A percentile compares a stretch with the other conserved stretches of the same genome.
Evolutionary conservation across 1,139 yeast species (phyloP).

Genomic region (Blastobotrys apis): DNA sequence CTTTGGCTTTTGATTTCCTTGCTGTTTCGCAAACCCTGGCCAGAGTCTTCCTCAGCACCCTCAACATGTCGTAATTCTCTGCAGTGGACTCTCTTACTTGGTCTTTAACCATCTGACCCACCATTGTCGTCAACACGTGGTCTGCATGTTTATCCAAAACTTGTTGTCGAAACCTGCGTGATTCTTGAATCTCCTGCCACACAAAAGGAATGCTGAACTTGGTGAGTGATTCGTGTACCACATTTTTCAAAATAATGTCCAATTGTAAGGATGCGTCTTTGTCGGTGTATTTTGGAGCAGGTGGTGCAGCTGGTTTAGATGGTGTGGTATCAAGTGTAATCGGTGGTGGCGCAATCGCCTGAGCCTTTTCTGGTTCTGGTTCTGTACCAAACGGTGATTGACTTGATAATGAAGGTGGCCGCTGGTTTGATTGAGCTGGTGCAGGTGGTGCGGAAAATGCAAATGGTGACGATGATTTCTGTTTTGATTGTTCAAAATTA

Average conservation of each 20-base stretch:
- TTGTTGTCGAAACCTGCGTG: constrained; percentile 35
- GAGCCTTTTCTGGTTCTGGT: constrained; percentile 3
- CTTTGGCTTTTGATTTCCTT: constrained; percentile 20
- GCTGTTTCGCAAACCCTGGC: constrained; percentile 22
- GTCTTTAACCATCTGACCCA: constrained; percentile 51
- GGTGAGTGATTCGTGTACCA: constrained; percentile 22
- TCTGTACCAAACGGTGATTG: too few relatives aligned
- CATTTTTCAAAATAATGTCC: constrained; percentile 26
- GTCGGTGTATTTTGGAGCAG: constrained; percentile 17
- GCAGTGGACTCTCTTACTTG: constrained; percentile 45
- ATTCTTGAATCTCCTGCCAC: constrained; percentile 35
- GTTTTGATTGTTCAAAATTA: too few relatives aligned
- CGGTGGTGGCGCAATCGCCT: constrained; percentile 6
- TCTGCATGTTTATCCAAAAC: constrained; percentile 41
- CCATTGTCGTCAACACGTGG: constrained; percentile 55
- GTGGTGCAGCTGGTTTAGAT: constrained; percentile 19
- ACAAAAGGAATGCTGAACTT: not conserved
- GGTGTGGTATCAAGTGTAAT: too few relatives aligned
- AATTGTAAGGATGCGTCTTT: constrained; percentile 17
- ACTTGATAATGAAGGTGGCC: too few relatives aligned
- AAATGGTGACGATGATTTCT: too few relatives aligned
- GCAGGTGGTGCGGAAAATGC: too few relatives aligned
- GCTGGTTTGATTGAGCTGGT: not conserved
- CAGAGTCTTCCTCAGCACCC: constrained; percentile 33
- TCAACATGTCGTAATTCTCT: constrained; percentile 30